phyloP scores from a whole-genome alignment of 2,329 filamentous ascomycete species.

The Diaporthe citri region DNA sequence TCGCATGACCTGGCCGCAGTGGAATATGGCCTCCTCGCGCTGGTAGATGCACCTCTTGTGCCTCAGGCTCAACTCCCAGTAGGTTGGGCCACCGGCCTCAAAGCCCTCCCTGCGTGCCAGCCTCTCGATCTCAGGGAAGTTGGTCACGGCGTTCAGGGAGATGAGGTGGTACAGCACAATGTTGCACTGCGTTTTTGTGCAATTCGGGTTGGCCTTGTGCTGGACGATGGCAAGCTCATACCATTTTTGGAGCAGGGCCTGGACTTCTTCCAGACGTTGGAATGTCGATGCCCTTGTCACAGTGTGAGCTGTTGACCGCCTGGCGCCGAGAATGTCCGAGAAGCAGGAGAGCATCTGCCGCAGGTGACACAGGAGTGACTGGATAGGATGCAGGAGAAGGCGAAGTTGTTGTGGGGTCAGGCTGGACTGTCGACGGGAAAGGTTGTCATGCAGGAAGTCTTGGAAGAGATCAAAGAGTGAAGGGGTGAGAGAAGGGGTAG shows the following conservation, averaged over 20 bases:
- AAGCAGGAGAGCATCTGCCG: slow-evolving; percentile 76
- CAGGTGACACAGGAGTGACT: slow-evolving; percentile 74
- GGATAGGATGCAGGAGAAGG: slow-evolving; percentile 77
- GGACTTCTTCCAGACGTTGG: slow-evolving; percentile 73
- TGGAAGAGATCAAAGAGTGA: slow-evolving; percentile 76
- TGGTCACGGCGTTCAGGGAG: slow-evolving; percentile 75
- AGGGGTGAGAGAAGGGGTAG: slow-evolving; percentile 63
- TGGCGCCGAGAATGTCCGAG: slow-evolving; percentile 64
- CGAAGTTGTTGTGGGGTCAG: slow-evolving; percentile 70
- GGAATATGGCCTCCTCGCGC: slow-evolving; percentile 73
- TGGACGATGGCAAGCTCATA: slow-evolving; percentile 72
- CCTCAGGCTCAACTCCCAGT: slow-evolving; percentile 66
- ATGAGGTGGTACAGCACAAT: slow-evolving; percentile 79
- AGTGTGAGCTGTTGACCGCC: slow-evolving; percentile 56
- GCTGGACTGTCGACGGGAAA: slow-evolving; percentile 59
- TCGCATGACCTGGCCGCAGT: slow-evolving; percentile 76
- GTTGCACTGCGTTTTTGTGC: slow-evolving; percentile 73
- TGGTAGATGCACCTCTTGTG: slow-evolving; percentile 74
- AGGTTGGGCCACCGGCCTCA: slow-evolving; percentile 58
- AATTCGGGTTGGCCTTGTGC: slow-evolving; percentile 67
- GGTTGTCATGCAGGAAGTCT: slow-evolving; percentile 75
- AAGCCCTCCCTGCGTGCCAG: slow-evolving; percentile 72
- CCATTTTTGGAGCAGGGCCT: slow-evolving; percentile 74
- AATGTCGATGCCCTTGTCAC: slow-evolving; percentile 72
- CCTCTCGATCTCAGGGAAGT: slow-evolving; percentile 76